Percentiles rank a stretch among this genome's conserved stretches.
Conservation (phyloP, 495 filamentous ascomycete genomes). For the Cetradonia linearis region DNA sequence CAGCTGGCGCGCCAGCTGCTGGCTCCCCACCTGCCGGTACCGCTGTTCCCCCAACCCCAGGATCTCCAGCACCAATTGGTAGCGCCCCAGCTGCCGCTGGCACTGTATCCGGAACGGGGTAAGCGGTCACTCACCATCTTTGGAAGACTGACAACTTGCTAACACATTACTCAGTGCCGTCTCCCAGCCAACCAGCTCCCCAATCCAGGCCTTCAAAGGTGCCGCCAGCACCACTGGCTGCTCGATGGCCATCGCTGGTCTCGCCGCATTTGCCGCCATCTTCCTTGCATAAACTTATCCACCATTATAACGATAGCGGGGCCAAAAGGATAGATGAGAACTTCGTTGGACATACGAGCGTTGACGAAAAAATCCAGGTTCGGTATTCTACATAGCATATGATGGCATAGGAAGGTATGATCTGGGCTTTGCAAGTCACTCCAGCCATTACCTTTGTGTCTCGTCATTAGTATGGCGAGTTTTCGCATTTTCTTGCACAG, state of each 20-base stretch:
- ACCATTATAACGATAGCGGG: slow-evolving; percentile 3
- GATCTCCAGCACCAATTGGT: slow-evolving; percentile 14
- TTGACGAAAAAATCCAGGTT: not conserved
- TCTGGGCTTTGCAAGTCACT: not conserved
- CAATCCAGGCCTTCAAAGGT: slow-evolving; percentile 38
- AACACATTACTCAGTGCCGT: slow-evolving; percentile 23
- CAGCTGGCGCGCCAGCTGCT: slow-evolving; percentile 23
- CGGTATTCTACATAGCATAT: not conserved
- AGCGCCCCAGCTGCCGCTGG: slow-evolving; percentile 8
- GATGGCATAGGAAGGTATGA: not conserved
- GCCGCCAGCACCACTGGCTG: slow-evolving; percentile 39
- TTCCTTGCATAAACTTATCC: slow-evolving; percentile 41
- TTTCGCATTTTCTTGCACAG: slow-evolving; percentile 9
- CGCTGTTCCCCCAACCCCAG: slow-evolving; percentile 26
- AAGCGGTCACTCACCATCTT: not conserved
- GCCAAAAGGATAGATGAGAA: slow-evolving; percentile 2
- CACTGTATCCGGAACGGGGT: slow-evolving; percentile 11
- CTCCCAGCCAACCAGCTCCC: slow-evolving; percentile 17
- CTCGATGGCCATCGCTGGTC: slow-evolving; percentile 41
- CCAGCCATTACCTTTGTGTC: not conserved
- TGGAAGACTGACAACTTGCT: slow-evolving; percentile 6
- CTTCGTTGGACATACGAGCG: slow-evolving; percentile 3
- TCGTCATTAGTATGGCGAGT: not conserved
- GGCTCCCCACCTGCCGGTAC: slow-evolving; percentile 22
- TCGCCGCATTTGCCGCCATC: slow-evolving; percentile 42